Evolutionary conservation across 108 stramenopile species (phyloP).

Genomic region (Cyclotella kingstonii): DNA sequence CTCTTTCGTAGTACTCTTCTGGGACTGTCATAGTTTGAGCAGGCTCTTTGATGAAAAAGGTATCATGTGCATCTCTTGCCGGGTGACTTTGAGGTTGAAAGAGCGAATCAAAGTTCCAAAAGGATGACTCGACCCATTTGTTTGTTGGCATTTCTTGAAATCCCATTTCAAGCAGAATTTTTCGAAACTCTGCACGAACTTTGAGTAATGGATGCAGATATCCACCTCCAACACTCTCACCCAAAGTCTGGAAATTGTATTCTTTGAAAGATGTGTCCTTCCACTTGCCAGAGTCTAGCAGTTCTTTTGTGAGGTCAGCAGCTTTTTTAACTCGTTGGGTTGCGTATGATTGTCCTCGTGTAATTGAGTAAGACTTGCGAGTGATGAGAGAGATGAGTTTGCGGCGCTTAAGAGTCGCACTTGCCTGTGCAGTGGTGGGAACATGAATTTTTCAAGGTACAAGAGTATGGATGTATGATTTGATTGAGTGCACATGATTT

Average conservation of each 20-base stretch:
- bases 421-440: too few relatives aligned
- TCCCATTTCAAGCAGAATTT: constrained; percentile 98
- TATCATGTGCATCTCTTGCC: constrained; percentile 99
- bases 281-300: constrained; percentile 94
- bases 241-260: constrained; percentile 94
- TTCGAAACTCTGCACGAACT: constrained; percentile 93
- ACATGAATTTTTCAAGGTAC: not conserved
- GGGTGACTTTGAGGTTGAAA: constrained; percentile 99
- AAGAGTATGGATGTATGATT: not conserved
- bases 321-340: constrained; percentile 86
- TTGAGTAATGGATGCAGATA: constrained; percentile 97
- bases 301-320: constrained; percentile 96
- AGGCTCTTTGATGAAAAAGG: constrained; percentile 99
- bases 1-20: constrained; percentile 96
- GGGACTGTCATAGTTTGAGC: constrained; percentile 81
- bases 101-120: constrained; percentile 99
- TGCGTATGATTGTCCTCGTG: constrained; percentile 80
- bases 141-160: constrained; percentile 99
- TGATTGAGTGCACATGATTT: not conserved
- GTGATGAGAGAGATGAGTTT: constrained; percentile 76
- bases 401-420: constrained; percentile 56
- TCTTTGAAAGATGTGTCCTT: constrained; percentile 92
- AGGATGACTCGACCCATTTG: constrained; percentile 98
- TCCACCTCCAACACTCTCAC: constrained; percentile 90
- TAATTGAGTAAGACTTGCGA: constrained; percentile 84